phyloP scores from a whole-genome alignment of 108 stramenopile species.

The Nitzschia sp. region DNA sequence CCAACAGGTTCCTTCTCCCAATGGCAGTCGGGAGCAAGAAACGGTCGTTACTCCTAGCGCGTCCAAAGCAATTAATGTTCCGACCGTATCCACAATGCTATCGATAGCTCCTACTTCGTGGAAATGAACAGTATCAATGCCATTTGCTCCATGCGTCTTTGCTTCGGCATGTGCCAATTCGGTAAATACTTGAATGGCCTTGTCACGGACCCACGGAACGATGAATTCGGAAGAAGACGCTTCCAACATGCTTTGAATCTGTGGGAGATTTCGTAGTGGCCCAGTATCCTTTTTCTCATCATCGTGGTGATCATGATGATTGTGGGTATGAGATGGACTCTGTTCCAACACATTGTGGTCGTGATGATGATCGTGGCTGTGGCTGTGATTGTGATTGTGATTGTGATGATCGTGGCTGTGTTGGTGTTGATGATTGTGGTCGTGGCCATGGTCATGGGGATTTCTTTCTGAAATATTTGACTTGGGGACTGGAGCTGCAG shows the following conservation, averaged over 20 bases:
- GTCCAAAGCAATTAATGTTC: conserved; percentile 81
- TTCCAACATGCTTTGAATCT: conserved; percentile 76
- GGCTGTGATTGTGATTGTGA: conserved; percentile 17
- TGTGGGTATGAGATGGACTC: conserved; percentile 21
- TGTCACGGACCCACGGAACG: conserved; percentile 60
- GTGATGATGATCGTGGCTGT: conserved; percentile 8
- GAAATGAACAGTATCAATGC: conserved; percentile 85
- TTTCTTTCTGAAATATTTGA: no score
- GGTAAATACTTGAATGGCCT: conserved; percentile 78
- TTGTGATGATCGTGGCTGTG: conserved; percentile 17
- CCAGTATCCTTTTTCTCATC: conserved; percentile 14
- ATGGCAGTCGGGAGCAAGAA: conserved; percentile 76
- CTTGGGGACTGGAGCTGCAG: conserved; percentile 69
- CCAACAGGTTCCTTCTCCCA: conserved; percentile 90
- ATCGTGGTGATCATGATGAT: conserved; percentile 5
- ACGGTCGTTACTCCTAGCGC: conserved; percentile 69
- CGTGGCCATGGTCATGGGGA: conserved; percentile 39
- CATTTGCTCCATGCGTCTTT: conserved; percentile 73
- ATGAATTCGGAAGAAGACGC: conserved; percentile 55
- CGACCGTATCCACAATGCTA: conserved; percentile 92
- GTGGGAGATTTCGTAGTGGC: conserved; percentile 79
- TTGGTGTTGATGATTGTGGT: conserved; percentile 38
- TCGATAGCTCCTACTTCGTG: conserved; percentile 95
- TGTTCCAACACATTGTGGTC: conserved; percentile 14
- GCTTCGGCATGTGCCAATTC: conserved; percentile 89